phyloP scores from a whole-genome alignment of 192 early-diverging fungal species.

The Coemansia sp. region DNA sequence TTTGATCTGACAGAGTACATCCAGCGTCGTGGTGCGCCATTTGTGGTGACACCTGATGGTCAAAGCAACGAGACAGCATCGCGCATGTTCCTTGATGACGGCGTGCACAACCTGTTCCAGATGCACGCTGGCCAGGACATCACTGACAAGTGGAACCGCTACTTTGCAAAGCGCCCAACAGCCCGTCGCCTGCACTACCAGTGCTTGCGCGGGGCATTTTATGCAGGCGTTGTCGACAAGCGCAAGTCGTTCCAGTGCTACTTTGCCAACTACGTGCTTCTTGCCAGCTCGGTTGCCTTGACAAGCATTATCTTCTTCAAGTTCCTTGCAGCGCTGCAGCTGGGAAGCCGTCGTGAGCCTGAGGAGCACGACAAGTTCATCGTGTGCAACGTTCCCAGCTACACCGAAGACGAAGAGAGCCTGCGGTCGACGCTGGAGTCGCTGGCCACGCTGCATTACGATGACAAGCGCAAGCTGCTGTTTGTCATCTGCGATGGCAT shows the following conservation, averaged over 20 bases:
- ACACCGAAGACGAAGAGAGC: conserved; percentile 94
- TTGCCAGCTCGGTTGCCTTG: conserved; percentile 77
- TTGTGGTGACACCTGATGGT: conserved; percentile 50
- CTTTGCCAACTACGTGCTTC: conserved; percentile 81
- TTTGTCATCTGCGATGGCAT: conserved; percentile 96
- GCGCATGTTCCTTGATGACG: conserved; percentile 63
- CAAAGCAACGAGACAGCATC: conserved; percentile 40
- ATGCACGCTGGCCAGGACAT: conserved; percentile 66
- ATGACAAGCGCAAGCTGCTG: conserved; percentile 95
- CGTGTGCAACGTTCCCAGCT: conserved; percentile 92
- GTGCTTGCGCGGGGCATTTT: conserved; percentile 83
- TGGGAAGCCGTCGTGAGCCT: conserved; percentile 70
- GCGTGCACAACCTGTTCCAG: conserved; percentile 65
- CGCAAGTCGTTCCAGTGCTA: conserved; percentile 76
- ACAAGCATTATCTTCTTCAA: conserved; percentile 87
- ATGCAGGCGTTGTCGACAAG: conserved; percentile 79
- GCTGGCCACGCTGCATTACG: conserved; percentile 83
- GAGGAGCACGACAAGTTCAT: conserved; percentile 91
- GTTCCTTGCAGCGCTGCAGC: conserved; percentile 89
- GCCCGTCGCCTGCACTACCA: conserved; percentile 57
- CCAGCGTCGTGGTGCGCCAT: conserved; percentile 54
- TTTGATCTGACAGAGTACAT: conserved; percentile 74
- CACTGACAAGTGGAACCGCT: conserved; percentile 58
- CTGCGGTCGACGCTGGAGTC: conserved; percentile 90
- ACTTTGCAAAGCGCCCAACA: conserved; percentile 50